phyloP scores from a whole-genome alignment of 2,329 filamentous ascomycete species.

The Phaeosphaeria sp. region DNA sequence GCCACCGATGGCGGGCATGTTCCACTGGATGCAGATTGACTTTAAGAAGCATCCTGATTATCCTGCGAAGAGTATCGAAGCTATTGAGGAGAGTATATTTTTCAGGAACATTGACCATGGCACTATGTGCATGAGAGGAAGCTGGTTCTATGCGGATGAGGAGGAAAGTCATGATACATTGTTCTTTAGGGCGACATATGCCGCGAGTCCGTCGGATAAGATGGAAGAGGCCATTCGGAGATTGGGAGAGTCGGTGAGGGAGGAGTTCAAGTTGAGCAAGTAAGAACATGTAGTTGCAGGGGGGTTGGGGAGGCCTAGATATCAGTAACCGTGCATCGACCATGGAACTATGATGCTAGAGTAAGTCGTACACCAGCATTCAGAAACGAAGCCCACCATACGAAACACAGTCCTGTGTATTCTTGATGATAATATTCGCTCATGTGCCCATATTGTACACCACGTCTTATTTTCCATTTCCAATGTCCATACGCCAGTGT shows the following conservation, averaged over 20 bases:
- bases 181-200: slow-evolving; percentile 91
- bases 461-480: background rate
- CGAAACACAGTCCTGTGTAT: background rate
- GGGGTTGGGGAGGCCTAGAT: background rate
- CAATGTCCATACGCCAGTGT: background rate
- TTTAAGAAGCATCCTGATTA: slow-evolving; percentile 69
- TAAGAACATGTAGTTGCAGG: background rate
- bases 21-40: slow-evolving; percentile 81
- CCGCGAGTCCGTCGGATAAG: slow-evolving; percentile 68
- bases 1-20: slow-evolving; percentile 89
- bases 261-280: slow-evolving; percentile 59
- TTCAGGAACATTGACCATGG: slow-evolving; percentile 74
- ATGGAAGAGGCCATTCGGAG: slow-evolving; percentile 61
- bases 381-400: background rate
- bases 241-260: slow-evolving; percentile 76
- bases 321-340: background rate
- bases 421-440: background rate
- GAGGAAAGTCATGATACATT: slow-evolving; percentile 65
- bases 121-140: slow-evolving; percentile 82
- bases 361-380: background rate
- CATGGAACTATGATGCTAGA: background rate
- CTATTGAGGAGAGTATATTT: slow-evolving; percentile 88
- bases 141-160: slow-evolving; percentile 86
- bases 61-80: slow-evolving; percentile 58
- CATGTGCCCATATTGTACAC: background rate